Base-by-base conservation (phyloP, 192 early-diverging fungal species). In the Cetraspora pellucida region DNA sequence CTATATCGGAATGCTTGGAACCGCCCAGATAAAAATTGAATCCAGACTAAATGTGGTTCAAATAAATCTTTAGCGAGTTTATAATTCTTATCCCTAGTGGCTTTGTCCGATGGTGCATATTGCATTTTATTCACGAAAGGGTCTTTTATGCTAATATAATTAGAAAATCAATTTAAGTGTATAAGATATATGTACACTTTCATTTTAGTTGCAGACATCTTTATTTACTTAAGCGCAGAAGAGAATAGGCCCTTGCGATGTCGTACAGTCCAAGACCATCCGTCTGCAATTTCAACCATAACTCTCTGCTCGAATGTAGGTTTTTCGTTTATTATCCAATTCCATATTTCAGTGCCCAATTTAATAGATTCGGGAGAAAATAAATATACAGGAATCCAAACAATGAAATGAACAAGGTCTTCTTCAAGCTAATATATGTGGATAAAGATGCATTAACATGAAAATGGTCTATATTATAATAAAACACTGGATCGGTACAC, bases 61-160 rank as follows among this genome's bases (percentile, higher is more conserved):
- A 93, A 87, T 30, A 89, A 81, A 44, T 81, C 86, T 17, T 85
- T 90, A 19, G 89, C 94, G 17, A 81, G 80, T 59, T 85, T 84
- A 54, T 89, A 85, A 21, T 83, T 90, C 60, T 85, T 90, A 63
- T 88, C 83, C 16, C 89, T 87, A 5, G 86, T 89, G 2, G 88
- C 89, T 80, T 95, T 94, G 82, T 93, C 93, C 2, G 95, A 93
- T 8, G 96, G 94, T 27, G 94, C 88, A 80, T 99, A 98, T 27
- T 92, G 92, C 94, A 99, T 97, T 77, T 92, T 93, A 77, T 83
- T 88, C 55, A 90, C 90, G 85, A 98, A 99, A 14, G 96, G 94
- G 78, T 94, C 90, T 54, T 82, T 82, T 3, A 89, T 74, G 30
- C 91, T 88, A 50, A 46, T 58, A 37, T 6, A 37, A 47, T 27